Evolutionary conservation across 2,329 filamentous ascomycete species (phyloP).

Genomic region (Trichoderma guizhouense): DNA sequence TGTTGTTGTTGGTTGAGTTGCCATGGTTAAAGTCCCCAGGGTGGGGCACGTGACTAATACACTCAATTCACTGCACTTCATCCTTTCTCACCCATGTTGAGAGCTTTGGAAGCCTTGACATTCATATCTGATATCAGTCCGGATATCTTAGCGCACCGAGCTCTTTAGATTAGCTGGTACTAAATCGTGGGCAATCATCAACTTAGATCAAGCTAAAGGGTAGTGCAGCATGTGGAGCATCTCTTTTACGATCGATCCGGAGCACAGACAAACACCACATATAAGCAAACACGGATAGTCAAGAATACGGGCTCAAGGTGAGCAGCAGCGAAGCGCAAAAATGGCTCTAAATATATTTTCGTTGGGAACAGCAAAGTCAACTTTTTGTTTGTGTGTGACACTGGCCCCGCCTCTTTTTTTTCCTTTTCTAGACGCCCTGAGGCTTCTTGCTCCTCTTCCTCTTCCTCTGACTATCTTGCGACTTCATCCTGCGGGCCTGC

Average conservation of each 20-base stretch:
- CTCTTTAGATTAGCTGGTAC: background rate
- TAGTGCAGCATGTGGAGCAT: background rate
- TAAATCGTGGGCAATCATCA: background rate
- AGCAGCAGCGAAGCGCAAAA: background rate
- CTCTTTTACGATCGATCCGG: background rate
- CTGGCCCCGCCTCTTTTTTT: slow-evolving; percentile 11
- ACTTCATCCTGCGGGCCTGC: background rate
- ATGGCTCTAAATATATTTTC: slow-evolving; percentile 16
- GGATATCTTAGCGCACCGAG: background rate
- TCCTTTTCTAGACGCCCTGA: slow-evolving; percentile 16
- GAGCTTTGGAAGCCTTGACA: background rate
- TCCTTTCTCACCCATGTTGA: background rate
- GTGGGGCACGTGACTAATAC: background rate
- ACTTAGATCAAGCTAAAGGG: background rate
- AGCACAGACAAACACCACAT: background rate
- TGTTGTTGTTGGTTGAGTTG: background rate
- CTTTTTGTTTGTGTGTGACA: slow-evolving; percentile 21
- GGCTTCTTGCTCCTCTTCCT: slow-evolving; percentile 13
- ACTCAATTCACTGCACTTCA: background rate
- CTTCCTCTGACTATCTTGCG: background rate
- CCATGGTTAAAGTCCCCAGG: background rate
- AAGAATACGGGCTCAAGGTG: background rate
- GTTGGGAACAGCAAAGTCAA: slow-evolving; percentile 24
- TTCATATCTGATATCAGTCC: background rate
- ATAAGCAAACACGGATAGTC: background rate